Percentiles rank a stretch among this genome's conserved stretches.
phyloP scores from a whole-genome alignment of 2,329 filamentous ascomycete species.

The Volutella citrinella region DNA sequence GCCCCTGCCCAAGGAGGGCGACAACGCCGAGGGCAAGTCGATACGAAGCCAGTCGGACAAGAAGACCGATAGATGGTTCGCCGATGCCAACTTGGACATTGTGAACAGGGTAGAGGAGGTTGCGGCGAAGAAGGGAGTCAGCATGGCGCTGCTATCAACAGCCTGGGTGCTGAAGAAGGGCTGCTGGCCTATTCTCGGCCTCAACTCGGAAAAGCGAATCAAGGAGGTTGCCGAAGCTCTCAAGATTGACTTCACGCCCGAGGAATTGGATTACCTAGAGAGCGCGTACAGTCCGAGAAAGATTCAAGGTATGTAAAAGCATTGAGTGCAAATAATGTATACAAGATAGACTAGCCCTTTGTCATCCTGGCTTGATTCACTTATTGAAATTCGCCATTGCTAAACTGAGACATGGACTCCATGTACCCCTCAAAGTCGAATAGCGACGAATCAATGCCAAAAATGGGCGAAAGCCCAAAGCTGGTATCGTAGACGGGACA shows the following conservation, averaged over 20 bases:
- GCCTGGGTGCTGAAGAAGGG: slow-evolving; percentile 60
- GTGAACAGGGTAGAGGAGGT: slow-evolving; percentile 47
- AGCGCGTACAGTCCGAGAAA: slow-evolving; percentile 57
- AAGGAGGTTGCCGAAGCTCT: slow-evolving; percentile 54
- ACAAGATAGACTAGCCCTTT: too few species aligned
- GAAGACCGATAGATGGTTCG: slow-evolving; percentile 22
- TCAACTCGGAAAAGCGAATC: slow-evolving; percentile 57
- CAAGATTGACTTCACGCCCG: slow-evolving; percentile 48
- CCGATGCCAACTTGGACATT: slow-evolving; percentile 27
- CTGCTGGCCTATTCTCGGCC: slow-evolving; percentile 59
- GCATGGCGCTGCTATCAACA: slow-evolving; percentile 63
- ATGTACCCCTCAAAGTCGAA: slow-evolving; percentile 15
- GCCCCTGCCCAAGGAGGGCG: slow-evolving; percentile 17
- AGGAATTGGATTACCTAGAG: slow-evolving; percentile 61
- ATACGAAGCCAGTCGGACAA: slow-evolving; percentile 18
- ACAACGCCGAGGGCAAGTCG: slow-evolving; percentile 8
- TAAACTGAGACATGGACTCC: slow-evolving; percentile 10
- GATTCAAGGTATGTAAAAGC: slow-evolving; percentile 35
- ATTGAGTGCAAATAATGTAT: too few species aligned
- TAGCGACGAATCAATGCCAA: slow-evolving; percentile 24
- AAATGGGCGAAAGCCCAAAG: slow-evolving; percentile 27
- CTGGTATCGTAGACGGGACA: slow-evolving; percentile 23
- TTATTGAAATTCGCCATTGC: background rate
- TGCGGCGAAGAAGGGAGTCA: slow-evolving; percentile 53
- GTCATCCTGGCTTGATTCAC: slow-evolving; percentile 8